Percentiles rank a stretch among this genome's conserved stretches.
Evolutionary conservation across 805 yeast species (phyloP).

Genomic region (Cyberlindnera samutprakarnensis): DNA sequence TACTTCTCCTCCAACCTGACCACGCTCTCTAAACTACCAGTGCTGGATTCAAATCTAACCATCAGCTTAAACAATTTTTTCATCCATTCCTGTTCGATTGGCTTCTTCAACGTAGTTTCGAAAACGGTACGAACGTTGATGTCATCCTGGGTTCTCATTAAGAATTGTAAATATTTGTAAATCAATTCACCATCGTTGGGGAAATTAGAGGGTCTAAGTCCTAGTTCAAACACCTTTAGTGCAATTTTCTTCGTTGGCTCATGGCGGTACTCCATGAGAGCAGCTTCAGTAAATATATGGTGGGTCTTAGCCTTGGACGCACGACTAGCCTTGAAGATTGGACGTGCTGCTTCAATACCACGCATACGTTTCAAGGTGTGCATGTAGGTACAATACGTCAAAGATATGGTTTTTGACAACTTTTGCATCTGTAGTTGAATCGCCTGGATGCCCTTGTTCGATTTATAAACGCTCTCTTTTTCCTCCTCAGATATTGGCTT

Average conservation of each 20-base stretch:
- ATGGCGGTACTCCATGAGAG: slow-evolving; percentile 67
- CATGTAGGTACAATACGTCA: slow-evolving; percentile 64
- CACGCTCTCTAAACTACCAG: slow-evolving; percentile 65
- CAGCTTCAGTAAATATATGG: slow-evolving; percentile 76
- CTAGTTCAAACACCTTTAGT: slow-evolving; percentile 68
- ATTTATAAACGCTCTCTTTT: slow-evolving; percentile 2
- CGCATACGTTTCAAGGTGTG: slow-evolving; percentile 57
- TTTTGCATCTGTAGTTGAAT: slow-evolving; percentile 6
- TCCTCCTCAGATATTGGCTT: slow-evolving; percentile 8
- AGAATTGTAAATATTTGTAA: slow-evolving; percentile 61
- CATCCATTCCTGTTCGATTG: slow-evolving; percentile 26
- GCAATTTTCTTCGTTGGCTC: slow-evolving; percentile 53
- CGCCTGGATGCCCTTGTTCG: slow-evolving; percentile 9
- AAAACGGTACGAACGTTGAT: slow-evolving; percentile 72
- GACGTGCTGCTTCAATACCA: slow-evolving; percentile 68
- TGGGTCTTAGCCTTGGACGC: slow-evolving; percentile 50
- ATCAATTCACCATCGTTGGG: slow-evolving; percentile 54
- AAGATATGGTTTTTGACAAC: slow-evolving; percentile 41
- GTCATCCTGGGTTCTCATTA: slow-evolving; percentile 60
- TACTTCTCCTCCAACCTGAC: slow-evolving; percentile 60
- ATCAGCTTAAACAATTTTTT: slow-evolving; percentile 48
- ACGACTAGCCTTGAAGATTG: slow-evolving; percentile 62
- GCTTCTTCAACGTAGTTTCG: slow-evolving; percentile 52
- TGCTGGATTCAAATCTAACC: slow-evolving; percentile 59
- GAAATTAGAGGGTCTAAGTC: slow-evolving; percentile 47